These are phyloP conservation scores for Mangifera indica DNA, from an alignment of 345 rosid species.

Conservation along the genomic window DNA sequence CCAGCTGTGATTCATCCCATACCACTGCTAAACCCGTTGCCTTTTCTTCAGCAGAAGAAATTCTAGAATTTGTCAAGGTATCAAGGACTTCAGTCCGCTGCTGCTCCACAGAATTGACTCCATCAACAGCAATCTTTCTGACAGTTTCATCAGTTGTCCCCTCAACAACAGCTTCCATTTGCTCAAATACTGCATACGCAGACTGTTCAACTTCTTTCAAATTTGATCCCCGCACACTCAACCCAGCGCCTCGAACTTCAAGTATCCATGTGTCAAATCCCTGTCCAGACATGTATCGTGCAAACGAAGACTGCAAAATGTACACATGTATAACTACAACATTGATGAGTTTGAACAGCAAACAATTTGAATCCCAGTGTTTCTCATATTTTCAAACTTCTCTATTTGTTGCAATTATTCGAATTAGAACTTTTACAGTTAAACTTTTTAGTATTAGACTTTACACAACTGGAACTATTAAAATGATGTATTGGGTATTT, in stretches of 20 bases:
- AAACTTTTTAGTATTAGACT: no score
- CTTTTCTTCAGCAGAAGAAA: constrained; percentile 41
- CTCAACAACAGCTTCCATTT: constrained; percentile 59
- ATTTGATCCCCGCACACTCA: constrained; percentile 63
- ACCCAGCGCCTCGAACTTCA: constrained; percentile 94
- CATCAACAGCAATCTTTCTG: constrained; percentile 42
- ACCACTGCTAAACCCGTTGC: constrained; percentile 35
- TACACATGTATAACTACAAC: constrained; percentile 7
- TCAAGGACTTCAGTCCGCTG: constrained; percentile 27
- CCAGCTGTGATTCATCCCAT: constrained; percentile 79
- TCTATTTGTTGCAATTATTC: no score
- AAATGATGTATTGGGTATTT: no score
- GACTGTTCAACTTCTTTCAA: constrained; percentile 55
- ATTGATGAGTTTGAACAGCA: neutral
- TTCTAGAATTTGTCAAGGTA: constrained; percentile 31
- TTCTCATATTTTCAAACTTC: no score
- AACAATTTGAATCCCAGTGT: no score
- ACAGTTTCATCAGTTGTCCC: constrained; percentile 43
- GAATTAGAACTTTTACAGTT: no score
- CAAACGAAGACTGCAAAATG: constrained; percentile 77
- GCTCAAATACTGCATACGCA: constrained; percentile 43
- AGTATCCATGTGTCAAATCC: constrained; percentile 99
- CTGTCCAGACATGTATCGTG: constrained; percentile 73
- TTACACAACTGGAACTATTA: no score
- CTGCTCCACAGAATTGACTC: constrained; percentile 32